Evolutionary conservation across 2,329 filamentous ascomycete species (phyloP), one percentile per base, ranked within the genome.

Genomic region (Alternaria sp.): DNA sequence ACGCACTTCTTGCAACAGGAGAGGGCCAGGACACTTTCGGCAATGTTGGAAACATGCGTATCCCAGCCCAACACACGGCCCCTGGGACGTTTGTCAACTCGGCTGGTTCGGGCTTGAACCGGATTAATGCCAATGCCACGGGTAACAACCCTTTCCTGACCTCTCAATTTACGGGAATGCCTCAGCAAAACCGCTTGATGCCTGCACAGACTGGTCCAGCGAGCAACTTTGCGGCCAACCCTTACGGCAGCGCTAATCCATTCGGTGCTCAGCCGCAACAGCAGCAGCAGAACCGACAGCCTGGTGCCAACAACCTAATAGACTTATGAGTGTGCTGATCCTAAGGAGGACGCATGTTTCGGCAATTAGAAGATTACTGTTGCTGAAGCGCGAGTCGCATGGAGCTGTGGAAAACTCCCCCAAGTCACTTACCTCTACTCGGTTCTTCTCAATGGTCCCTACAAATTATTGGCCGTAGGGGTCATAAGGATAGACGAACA

Each of bases 21-120:
- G 95, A 99, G 56, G 95, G 95, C 24, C 91, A 96, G 82, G 95
- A 99, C 75, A 99, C 95, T 0, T 99, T 96, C 76, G 95, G 95
- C 65, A 99, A 99, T 77, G 92, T 92, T n/a, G 95, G 95, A 67
- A 92, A 98, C 65, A 84, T 97, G 45, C 93, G 95, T 78, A 96
- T 99, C 64, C 95, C 95, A 1, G 89, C 95, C 2, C 95, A 99
- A 76, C 95, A 99, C 78, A 99, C 95, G 0, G 93, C 95, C 1
- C 95, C 95, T 0, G 95, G 94, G 26, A 96, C 91, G 0, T 99
- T 98, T 76, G 90, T 99, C 80, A 99, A 99, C 80, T 96, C 92
- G 60, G 93, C 95, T 6, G 95, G 95, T 49, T 84, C 90, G 36
- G 91, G 92, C n/a, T 80, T 91, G 56, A 87, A 87, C 68, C 85